Base-by-base conservation (phyloP, 805 yeast genomes). In the Yamadazyma sp. region DNA sequence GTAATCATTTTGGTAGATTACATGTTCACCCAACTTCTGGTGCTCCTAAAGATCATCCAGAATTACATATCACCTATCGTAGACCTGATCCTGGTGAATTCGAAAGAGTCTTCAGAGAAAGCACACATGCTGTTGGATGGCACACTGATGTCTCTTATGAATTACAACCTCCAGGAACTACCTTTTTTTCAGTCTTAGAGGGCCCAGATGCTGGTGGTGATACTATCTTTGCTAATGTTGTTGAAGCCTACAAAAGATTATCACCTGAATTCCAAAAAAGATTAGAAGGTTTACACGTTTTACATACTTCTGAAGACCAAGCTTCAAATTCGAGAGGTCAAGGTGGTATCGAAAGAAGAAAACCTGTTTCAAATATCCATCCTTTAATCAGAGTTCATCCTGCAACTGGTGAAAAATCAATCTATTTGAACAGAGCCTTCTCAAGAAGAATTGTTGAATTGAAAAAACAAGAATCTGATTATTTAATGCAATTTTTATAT, bases 91-190 rank as follows among this genome's bases (percentile, higher is more conserved):
- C 56, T 30, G 61, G 54, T 19, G 70, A 65, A 37, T 53, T 58
- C 27, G 58, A 55, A 33, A 51, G 62, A 38, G 55, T 55, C 4
- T 63, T 68, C 35, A 47, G 56, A 7, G 46, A 54, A 26, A 59
- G 58, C 36, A 58, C 65, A 23, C 57, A 61, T 42, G 61, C 65
- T 31, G 61, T 67, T 18, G 52, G 59, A 34, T 83, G 85, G 83
- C 91, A 83, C 58, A 74, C 85, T 3, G 91, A 83, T 54, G 82
- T 80, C 24, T 74, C 86, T 20, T 83, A 80, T 55, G 89, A 82
- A 55, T 67, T 69, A 38, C 86, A 80, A 53, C 82, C 88, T 5
- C 84, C 88, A 11, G 82, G 82, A 10, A 65, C 74, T 38, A 83
- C 93, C 0, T 73, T 80, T 42, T 78, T 84, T 50, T 67, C 76